These are phyloP conservation scores for Naganishia kalamii DNA, from an alignment of 768 basidiomycete species.

Conservation along the genomic window DNA sequence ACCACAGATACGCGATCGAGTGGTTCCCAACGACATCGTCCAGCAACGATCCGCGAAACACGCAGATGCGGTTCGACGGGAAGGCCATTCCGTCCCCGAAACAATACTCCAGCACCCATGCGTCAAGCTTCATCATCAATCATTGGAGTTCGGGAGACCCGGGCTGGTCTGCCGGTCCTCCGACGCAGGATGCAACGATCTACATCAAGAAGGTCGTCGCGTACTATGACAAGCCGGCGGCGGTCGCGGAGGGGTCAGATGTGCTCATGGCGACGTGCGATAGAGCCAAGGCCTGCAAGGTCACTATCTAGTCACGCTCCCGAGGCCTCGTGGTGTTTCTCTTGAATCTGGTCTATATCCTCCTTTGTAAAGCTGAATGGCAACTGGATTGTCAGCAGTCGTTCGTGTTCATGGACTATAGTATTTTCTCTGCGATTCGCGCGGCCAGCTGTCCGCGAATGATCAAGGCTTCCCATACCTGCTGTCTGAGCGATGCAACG, in stretches of 20 bases:
- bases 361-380: no score
- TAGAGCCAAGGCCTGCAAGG: not conserved
- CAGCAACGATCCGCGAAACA: not conserved
- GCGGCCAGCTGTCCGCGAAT: no score
- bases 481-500: no score
- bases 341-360: no score
- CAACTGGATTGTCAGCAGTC: no score
- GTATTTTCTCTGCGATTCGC: no score
- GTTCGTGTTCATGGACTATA: no score
- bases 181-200: not conserved
- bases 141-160: not conserved
- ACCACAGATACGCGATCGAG: constrained; percentile 2
- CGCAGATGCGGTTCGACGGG: constrained; percentile 10
- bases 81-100: not conserved
- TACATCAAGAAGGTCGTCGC: not conserved
- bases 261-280: not conserved
- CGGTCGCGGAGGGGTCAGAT: not conserved
- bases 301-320: no score
- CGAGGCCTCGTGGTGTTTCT: no score
- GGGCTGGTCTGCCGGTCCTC: constrained; percentile 1
- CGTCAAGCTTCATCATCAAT: not conserved
- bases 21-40: constrained; percentile 4
- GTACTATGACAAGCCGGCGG: not conserved
- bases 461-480: no score
- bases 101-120: not conserved